phyloP scores from a whole-genome alignment of 2,329 filamentous ascomycete species.

The Clarireedia hainanense region DNA sequence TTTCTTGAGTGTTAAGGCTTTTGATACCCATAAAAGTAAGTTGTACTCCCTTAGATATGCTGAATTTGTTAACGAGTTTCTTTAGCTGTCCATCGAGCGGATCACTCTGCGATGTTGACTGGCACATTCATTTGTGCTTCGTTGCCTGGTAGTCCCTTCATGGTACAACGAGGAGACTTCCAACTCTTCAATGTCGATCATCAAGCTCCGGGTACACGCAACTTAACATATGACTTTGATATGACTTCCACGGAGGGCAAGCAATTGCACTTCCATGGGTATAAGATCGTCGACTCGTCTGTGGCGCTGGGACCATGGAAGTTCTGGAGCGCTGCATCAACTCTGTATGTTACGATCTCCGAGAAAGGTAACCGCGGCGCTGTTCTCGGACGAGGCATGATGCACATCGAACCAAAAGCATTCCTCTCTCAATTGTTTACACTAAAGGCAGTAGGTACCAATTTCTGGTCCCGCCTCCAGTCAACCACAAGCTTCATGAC shows the following conservation, averaged over 20 bases:
- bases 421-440: constrained; percentile 49
- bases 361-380: constrained; percentile 19
- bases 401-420: constrained; percentile 45
- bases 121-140: constrained; percentile 51
- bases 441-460: constrained; percentile 42
- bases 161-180: constrained; percentile 50
- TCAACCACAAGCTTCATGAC: constrained; percentile 44
- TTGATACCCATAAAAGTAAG: constrained; percentile 40
- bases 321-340: constrained; percentile 56
- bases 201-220: constrained; percentile 47
- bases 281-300: constrained; percentile 54
- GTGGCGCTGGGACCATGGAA: constrained; percentile 46
- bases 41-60: background rate
- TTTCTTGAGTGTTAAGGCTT: constrained; percentile 50
- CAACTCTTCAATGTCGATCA: constrained; percentile 47
- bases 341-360: constrained; percentile 53
- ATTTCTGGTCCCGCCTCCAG: constrained; percentile 35
- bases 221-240: constrained; percentile 54
- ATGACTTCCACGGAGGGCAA: constrained; percentile 47
- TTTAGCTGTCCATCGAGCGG: constrained; percentile 36
- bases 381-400: constrained; percentile 50
- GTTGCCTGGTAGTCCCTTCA: constrained; percentile 49
- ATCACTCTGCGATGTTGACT: constrained; percentile 46
- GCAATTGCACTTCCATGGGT: constrained; percentile 51
- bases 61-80: background rate